These are phyloP conservation scores for Calycina herbarum DNA, from an alignment of 2,329 filamentous ascomycete species.

Conservation along the genomic window DNA sequence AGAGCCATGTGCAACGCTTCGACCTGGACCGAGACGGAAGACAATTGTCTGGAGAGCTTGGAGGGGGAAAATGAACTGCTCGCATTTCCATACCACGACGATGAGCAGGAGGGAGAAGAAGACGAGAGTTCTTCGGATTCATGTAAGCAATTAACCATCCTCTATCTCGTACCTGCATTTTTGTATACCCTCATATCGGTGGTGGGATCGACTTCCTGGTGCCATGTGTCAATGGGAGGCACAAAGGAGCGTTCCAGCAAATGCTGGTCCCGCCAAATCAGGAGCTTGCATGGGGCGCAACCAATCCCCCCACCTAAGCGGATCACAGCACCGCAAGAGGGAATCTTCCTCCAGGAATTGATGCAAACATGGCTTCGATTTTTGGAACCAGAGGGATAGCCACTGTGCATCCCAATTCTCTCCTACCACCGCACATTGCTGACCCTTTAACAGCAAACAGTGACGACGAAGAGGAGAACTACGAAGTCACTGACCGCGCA, in stretches of 20 bases:
- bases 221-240: conserved; percentile 1
- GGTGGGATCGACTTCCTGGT: neutral
- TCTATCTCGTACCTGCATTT: neutral
- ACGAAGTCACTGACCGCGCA: conserved; percentile 13
- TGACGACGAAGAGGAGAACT: conserved; percentile 28
- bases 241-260: neutral
- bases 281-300: neutral
- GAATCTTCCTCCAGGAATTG: conserved; percentile 4
- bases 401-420: conserved; percentile 14
- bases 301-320: neutral
- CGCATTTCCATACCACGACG: neutral
- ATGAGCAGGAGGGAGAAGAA: conserved; percentile 7
- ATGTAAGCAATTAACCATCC: neutral
- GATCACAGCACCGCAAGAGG: neutral
- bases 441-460: conserved; percentile 25
- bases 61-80: neutral
- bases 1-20: conserved; percentile 20
- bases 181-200: neutral
- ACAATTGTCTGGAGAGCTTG: neutral
- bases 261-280: neutral
- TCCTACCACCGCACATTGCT: conserved; percentile 20
- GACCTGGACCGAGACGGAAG: conserved; percentile 15
- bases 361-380: conserved; percentile 30
- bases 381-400: conserved; percentile 22
- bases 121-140: neutral